These are phyloP conservation scores for Reticulascus tulasneorum DNA, from an alignment of 2,329 filamentous ascomycete species.

Conservation along the genomic window DNA sequence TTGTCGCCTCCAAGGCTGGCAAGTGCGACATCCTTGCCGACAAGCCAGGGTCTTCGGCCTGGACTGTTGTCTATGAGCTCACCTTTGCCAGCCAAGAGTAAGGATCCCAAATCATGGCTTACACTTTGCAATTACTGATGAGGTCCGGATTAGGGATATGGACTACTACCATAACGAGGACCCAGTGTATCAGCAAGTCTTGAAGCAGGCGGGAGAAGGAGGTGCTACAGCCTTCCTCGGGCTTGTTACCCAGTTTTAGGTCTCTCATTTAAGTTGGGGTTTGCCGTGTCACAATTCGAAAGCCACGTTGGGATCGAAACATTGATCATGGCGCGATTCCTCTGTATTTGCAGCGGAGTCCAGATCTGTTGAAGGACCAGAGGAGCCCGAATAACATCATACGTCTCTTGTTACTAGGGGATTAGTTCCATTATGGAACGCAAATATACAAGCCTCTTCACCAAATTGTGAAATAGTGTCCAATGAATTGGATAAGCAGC, in stretches of 20 bases:
- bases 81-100: slow-evolving; percentile 7
- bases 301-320: no score
- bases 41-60: slow-evolving; percentile 8
- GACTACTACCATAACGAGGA: slow-evolving; percentile 12
- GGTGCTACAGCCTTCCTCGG: slow-evolving; percentile 9
- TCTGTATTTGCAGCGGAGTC: no score
- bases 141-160: slow-evolving; percentile 3
- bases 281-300: no score
- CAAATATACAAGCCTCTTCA: no score
- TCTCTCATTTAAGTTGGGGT: background rate
- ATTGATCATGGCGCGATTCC: no score
- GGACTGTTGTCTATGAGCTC: slow-evolving; percentile 9
- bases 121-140: background rate
- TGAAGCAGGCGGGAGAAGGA: slow-evolving; percentile 10
- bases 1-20: slow-evolving; percentile 10
- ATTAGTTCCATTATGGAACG: no score
- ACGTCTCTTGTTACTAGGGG: no score
- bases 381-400: no score
- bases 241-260: slow-evolving; percentile 6
- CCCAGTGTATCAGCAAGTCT: slow-evolving; percentile 9
- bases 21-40: slow-evolving; percentile 10
- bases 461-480: no score
- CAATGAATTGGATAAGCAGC: no score
- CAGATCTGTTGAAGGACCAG: no score
- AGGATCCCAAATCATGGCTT: no score